These are phyloP conservation scores for Brassica hybrid DNA, from an alignment of 441 rosid species.

Conservation along the genomic window DNA sequence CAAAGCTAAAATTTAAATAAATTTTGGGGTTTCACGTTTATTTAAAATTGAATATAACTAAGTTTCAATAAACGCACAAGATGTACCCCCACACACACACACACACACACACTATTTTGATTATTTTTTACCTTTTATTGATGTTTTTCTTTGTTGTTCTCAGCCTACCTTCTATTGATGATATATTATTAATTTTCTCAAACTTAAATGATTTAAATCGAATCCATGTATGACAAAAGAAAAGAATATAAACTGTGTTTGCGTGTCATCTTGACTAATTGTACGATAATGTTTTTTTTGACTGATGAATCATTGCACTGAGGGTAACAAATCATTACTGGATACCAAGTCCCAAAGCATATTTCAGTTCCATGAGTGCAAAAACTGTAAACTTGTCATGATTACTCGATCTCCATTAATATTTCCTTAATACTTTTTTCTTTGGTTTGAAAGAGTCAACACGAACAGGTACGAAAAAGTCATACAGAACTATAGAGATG, in stretches of 20 bases:
- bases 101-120: not conserved
- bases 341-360: conserved; percentile 70
- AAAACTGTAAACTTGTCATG: conserved; percentile 47
- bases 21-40: not conserved
- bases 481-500: conserved; percentile 12
- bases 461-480: conserved; percentile 22
- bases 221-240: not conserved
- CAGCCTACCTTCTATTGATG: conserved; percentile 5
- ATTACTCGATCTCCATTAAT: conserved; percentile 35
- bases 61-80: not conserved
- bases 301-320: conserved; percentile 49
- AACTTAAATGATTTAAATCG: conserved; percentile 9
- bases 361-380: conserved; percentile 51
- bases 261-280: conserved; percentile 47
- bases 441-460: conserved; percentile 28
- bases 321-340: conserved; percentile 55
- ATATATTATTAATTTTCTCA: not conserved
- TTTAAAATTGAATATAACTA: not conserved
- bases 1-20: not conserved
- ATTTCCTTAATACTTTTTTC: conserved; percentile 3
- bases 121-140: not conserved
- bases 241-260: conserved; percentile 23
- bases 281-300: conserved; percentile 21
- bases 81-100: not conserved
- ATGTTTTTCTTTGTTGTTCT: not conserved